Percentiles rank a stretch among this genome's conserved stretches.
Evolutionary conservation across 768 basidiomycete species (phyloP).

Genomic region (Kondoa subrosea): DNA sequence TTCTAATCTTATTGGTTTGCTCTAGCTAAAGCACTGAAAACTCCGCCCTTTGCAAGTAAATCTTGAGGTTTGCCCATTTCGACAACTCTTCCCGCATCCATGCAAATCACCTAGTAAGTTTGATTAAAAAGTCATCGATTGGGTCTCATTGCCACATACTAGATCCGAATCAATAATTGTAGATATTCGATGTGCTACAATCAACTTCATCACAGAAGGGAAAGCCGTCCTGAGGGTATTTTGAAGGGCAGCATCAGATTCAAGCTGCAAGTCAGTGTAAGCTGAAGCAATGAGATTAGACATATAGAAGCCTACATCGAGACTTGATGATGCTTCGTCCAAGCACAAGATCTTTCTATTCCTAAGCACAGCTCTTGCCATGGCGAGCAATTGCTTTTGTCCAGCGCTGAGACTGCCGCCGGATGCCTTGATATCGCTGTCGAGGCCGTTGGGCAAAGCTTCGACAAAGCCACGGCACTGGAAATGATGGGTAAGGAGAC

Average conservation of each 20-base stretch:
- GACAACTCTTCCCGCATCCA: neutral
- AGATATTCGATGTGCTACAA: neutral
- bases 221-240: neutral
- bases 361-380: slow-evolving; percentile 15
- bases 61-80: neutral
- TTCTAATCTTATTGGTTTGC: no score
- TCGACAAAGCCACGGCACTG: slow-evolving; percentile 11
- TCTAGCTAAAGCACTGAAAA: neutral
- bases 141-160: neutral
- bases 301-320: slow-evolving; percentile 4
- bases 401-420: slow-evolving; percentile 8
- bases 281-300: neutral
- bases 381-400: slow-evolving; percentile 18
- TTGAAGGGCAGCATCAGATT: neutral
- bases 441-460: slow-evolving; percentile 4
- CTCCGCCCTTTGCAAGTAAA: neutral
- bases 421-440: no score
- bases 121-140: neutral
- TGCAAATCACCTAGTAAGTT: neutral
- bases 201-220: neutral
- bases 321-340: slow-evolving; percentile 17
- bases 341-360: slow-evolving; percentile 16
- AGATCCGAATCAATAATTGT: neutral
- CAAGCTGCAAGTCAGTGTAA: neutral
- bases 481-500: slow-evolving; percentile 11